phyloP scores from a whole-genome alignment of 257 asterid genomes.

The Linaria vulgaris region DNA sequence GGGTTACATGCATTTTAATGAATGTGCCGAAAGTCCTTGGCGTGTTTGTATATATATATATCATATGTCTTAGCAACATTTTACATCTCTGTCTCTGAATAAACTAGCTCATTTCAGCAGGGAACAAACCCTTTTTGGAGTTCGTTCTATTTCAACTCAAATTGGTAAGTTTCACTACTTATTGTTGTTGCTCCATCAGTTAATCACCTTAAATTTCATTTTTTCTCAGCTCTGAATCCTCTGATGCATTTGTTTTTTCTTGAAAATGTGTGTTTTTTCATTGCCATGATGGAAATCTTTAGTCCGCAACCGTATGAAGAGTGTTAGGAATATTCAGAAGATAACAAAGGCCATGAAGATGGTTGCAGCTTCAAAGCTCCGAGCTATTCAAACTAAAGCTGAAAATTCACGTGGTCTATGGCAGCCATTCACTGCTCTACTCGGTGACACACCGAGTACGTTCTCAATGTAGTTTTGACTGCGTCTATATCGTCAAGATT shows the following conservation, averaged over 20 bases:
- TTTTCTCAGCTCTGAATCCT: conserved; percentile 3
- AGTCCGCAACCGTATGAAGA: conserved; percentile 96
- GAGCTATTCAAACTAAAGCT: conserved; percentile 82
- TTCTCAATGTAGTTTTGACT: conserved; percentile 4
- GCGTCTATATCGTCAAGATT: background rate
- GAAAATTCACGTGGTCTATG: conserved; percentile 96
- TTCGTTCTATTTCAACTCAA: conserved; percentile 85
- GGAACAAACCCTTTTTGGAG: conserved; percentile 62
- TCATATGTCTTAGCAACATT: background rate
- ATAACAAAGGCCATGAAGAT: conserved; percentile 99
- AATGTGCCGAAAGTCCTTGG: too few species aligned
- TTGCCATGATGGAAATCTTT: conserved; percentile 28
- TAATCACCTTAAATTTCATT: background rate
- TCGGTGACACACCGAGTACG: conserved; percentile 95
- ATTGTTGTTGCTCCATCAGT: background rate
- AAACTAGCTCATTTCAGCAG: conserved; percentile 36
- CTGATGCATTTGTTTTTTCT: conserved; percentile 12
- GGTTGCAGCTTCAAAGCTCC: conserved; percentile 99
- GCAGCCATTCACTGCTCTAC: conserved; percentile 99
- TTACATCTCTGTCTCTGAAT: conserved; percentile 15
- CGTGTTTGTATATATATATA: too few species aligned
- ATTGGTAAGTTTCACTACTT: conserved; percentile 46
- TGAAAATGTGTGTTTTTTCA: conserved; percentile 20
- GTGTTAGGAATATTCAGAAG: conserved; percentile 91
- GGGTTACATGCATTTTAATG: background rate